These are phyloP conservation scores for Metrosideros polymorpha DNA, from an alignment of 441 rosid species.

Conservation along the genomic window DNA sequence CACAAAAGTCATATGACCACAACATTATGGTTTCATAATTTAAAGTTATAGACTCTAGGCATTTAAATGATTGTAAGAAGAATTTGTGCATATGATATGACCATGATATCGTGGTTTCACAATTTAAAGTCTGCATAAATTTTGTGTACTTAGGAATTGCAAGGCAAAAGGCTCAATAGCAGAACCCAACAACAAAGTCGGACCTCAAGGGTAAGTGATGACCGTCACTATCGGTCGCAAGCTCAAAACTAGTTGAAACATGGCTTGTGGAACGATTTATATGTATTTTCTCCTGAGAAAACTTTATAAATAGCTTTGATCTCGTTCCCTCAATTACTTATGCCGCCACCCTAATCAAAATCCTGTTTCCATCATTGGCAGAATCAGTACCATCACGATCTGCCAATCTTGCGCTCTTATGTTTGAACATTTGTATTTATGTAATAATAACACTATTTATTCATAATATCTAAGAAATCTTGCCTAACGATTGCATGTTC, in stretches of 20 bases:
- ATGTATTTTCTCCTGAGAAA: background rate
- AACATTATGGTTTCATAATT: background rate
- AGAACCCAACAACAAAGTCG: rapidly evolving
- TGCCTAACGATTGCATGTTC: background rate
- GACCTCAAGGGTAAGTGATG: background rate
- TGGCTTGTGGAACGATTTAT: background rate
- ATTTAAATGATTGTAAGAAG: background rate
- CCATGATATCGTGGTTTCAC: background rate
- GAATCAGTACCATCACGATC: background rate
- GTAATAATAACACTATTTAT: background rate
- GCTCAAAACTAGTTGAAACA: background rate
- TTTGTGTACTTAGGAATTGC: rapidly evolving
- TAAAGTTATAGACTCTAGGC: background rate
- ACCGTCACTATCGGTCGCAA: background rate
- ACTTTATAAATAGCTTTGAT: background rate
- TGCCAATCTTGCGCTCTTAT: background rate
- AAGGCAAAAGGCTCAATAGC: background rate
- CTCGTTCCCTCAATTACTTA: background rate
- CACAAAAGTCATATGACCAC: background rate
- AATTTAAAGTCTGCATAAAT: background rate
- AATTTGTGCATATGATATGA: background rate
- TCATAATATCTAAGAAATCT: background rate
- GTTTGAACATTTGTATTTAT: background rate
- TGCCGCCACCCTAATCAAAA: background rate
- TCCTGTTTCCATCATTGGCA: background rate